Conservation (phyloP, 2,329 filamentous ascomycete genomes). For the Claviceps sp. region DNA sequence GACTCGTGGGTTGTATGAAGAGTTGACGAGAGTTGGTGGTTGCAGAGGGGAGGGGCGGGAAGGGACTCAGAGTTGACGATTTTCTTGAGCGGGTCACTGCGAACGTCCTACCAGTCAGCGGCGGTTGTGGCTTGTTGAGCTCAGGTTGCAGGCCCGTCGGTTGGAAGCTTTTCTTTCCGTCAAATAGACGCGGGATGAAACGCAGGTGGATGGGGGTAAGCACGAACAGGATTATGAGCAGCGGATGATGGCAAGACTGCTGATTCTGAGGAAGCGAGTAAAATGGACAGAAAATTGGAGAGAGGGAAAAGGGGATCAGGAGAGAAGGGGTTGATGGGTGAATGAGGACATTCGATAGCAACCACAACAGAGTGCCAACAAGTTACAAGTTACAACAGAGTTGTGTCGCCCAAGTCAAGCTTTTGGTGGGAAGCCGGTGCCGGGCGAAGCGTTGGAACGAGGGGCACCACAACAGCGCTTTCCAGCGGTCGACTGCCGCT, state of each 20-base stretch:
- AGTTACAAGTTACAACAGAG: too few relatives aligned
- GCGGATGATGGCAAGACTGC: background rate
- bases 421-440: conserved; percentile 2
- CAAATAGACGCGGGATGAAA: background rate
- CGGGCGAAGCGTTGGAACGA: background rate
- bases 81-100: conserved; percentile 7
- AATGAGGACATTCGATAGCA: background rate
- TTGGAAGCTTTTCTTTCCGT: background rate
- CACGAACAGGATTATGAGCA: background rate
- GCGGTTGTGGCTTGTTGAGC: conserved; percentile 2
- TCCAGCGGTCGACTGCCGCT: background rate
- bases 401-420: background rate
- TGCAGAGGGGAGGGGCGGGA: background rate
- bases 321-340: background rate
- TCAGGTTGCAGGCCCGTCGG: background rate
- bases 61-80: background rate
- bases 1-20: background rate
- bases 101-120: conserved; percentile 2
- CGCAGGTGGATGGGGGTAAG: background rate
- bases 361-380: background rate
- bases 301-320: background rate
- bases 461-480: background rate
- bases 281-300: background rate
- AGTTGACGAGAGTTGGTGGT: conserved; percentile 3
- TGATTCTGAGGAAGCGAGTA: background rate